phyloP scores from a whole-genome alignment of 495 filamentous ascomycete genomes.

The Penicillium canariense region DNA sequence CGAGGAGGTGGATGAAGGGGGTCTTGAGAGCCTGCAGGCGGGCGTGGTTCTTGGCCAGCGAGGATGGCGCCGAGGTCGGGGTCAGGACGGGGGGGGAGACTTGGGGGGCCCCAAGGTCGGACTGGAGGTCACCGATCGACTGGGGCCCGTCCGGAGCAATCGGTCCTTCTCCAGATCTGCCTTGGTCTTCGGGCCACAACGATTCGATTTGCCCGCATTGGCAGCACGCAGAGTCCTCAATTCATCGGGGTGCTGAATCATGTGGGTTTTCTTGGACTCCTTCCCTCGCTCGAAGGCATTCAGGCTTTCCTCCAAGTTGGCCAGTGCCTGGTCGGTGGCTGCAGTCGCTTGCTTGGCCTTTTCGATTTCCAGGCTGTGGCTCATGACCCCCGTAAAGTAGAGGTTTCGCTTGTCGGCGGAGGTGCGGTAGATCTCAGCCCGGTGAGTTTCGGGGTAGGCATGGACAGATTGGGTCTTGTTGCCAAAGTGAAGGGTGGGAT shows the following conservation, averaged over 20 bases:
- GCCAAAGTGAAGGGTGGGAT: conserved; percentile 51
- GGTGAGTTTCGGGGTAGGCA: conserved; percentile 45
- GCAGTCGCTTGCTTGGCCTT: conserved; percentile 54
- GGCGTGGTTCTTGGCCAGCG: conserved; percentile 52
- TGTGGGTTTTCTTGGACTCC: conserved; percentile 51
- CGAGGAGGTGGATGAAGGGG: conserved; percentile 73
- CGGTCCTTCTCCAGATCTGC: conserved; percentile 47
- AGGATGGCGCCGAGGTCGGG: conserved; percentile 49
- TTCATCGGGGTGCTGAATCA: conserved; percentile 40
- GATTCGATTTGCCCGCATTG: conserved; percentile 9
- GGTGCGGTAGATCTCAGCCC: conserved; percentile 52
- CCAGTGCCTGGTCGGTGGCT: conserved; percentile 51
- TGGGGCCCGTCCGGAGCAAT: conserved; percentile 40
- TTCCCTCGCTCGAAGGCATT: conserved; percentile 50
- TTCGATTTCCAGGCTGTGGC: conserved; percentile 55
- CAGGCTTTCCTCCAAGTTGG: conserved; percentile 55
- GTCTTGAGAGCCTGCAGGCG: conserved; percentile 51
- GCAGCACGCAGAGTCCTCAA: conserved; percentile 33
- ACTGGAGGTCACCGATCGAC: conserved; percentile 62
- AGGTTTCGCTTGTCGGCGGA: conserved; percentile 41
- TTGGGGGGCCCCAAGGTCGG: conserved; percentile 56
- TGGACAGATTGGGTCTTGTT: conserved; percentile 52
- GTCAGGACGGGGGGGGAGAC: conserved; percentile 38
- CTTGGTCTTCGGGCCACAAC: conserved; percentile 33
- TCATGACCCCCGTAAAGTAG: conserved; percentile 54